A percentile compares a stretch with the other conserved stretches of the same genome.
Evolutionary conservation across 139 green algal genomes (phyloP).

Genomic region (Pseudopediastrum boryanum): DNA sequence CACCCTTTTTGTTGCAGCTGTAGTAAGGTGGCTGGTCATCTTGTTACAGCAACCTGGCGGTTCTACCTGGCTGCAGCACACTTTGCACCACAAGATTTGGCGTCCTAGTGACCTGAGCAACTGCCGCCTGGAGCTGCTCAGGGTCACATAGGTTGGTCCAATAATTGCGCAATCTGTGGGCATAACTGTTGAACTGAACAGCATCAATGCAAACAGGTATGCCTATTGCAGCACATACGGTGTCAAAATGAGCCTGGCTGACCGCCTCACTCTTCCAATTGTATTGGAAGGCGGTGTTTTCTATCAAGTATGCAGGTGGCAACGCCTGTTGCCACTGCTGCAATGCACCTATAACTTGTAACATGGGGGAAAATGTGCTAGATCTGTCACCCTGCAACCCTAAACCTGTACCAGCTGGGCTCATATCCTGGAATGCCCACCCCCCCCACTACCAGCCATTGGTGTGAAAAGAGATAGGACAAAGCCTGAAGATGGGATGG

Average conservation of each 20-base stretch:
- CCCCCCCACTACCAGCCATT: slow-evolving; percentile 29
- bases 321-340: background rate
- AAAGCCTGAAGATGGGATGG: background rate
- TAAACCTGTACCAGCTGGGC: background rate
- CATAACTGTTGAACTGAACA: background rate
- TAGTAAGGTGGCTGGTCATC: too few species aligned
- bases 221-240: slow-evolving; percentile 5
- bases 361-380: too few species aligned
- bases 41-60: too few species aligned
- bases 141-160: slow-evolving; percentile 7
- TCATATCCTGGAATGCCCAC: slow-evolving; percentile 20
- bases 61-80: too few species aligned
- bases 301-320: slow-evolving; percentile 13
- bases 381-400: too few species aligned
- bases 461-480: background rate
- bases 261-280: background rate
- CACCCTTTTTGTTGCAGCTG: too few species aligned
- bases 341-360: too few species aligned
- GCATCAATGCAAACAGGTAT: background rate
- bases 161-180: background rate
- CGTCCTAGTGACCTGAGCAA: too few species aligned
- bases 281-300: background rate
- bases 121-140: too few species aligned
- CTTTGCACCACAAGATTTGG: too few species aligned
- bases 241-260: background rate